Evolutionary conservation across 768 basidiomycete species (phyloP).

Genomic region (Leccinum aurantiacum): DNA sequence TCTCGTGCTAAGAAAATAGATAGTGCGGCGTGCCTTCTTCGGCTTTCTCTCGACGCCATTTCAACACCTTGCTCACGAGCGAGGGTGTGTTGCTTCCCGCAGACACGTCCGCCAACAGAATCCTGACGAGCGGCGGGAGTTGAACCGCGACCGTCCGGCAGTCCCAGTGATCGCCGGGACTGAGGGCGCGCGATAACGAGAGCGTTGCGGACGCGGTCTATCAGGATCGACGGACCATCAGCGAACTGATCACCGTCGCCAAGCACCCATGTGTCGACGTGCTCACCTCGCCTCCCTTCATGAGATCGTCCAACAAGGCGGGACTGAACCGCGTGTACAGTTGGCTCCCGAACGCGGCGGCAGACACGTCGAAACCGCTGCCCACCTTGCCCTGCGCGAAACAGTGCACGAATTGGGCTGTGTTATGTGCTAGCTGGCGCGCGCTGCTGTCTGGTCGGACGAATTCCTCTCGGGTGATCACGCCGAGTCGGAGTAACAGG

Average conservation of each 20-base stretch:
- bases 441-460: conserved; percentile 43
- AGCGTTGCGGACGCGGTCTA: conserved; percentile 17
- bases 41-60: conserved; percentile 74
- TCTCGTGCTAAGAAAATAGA: background rate
- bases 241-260: background rate
- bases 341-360: conserved; percentile 94
- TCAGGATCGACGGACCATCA: background rate
- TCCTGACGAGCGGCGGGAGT: conserved; percentile 78
- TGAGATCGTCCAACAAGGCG: conserved; percentile 29
- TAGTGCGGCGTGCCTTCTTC: conserved; percentile 45
- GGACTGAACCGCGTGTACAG: conserved; percentile 88
- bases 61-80: conserved; percentile 86
- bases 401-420: conserved; percentile 93
- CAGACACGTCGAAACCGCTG: conserved; percentile 94
- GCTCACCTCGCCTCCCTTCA: conserved; percentile 27
- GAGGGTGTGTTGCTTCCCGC: conserved; percentile 96
- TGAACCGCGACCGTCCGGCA: conserved; percentile 65
- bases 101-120: conserved; percentile 94
- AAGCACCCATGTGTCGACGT: background rate
- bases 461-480: conserved; percentile 56
- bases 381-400: conserved; percentile 98
- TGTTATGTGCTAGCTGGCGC: conserved; percentile 77
- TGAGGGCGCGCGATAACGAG: conserved; percentile 53
- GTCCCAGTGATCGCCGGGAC: conserved; percentile 66
- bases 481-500: conserved; percentile 72